Base-by-base conservation (phyloP, 2,329 filamentous ascomycete species). In the Dactylonectria macrodidyma region DNA sequence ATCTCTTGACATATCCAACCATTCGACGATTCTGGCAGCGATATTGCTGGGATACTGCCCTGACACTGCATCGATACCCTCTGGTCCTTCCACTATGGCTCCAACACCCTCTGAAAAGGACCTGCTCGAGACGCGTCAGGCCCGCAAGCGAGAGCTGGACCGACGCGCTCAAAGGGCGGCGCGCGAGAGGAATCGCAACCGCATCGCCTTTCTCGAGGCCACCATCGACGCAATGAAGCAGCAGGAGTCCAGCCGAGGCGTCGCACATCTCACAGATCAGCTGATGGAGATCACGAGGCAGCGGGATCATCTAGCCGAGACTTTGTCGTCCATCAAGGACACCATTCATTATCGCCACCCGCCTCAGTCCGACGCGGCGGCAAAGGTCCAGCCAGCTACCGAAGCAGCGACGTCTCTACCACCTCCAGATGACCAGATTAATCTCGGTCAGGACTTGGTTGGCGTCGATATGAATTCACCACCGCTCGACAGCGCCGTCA, bases 221-320 rank as follows among this genome's bases (percentile, higher is more conserved):
- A 63, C 60, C 10, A 57, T 63, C 44, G 60, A 63, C 7, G 51
- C 52, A 5, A 38, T 63, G 52, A 63, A 56, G 26, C 22, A 57
- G 3, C 19, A 50, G 1, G 33, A 48, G 10, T 57, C 52, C 11
- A 33, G 50, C 9, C 44, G 33, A 1, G 22, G n/a, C 26, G 33
- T 57, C 33, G 9, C 51, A 2, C 19, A 56, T n/a, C 8, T 59
- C 2, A 59, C 14, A 12, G 46, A 50, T 3, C 41, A 57, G 5
- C 24, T 57, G 19, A 51, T 30, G 19, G 44, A 57, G 12, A 16
- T 51, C 4, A 56, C 34, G 4, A 56, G 14, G 19, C n/a, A 57
- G 22, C 41, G 60, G 30, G 60, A 63, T 14, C n/a, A 50, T 4
- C 22, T 63, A 6, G 52, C n/a, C 41, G 33, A 56, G 12, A 63